Evolutionary conservation across 1,284 basidiomycete species (phyloP), one percentile per base, ranked within the genome.

Genomic region (Cutaneotrichosporon dermatis): DNA sequence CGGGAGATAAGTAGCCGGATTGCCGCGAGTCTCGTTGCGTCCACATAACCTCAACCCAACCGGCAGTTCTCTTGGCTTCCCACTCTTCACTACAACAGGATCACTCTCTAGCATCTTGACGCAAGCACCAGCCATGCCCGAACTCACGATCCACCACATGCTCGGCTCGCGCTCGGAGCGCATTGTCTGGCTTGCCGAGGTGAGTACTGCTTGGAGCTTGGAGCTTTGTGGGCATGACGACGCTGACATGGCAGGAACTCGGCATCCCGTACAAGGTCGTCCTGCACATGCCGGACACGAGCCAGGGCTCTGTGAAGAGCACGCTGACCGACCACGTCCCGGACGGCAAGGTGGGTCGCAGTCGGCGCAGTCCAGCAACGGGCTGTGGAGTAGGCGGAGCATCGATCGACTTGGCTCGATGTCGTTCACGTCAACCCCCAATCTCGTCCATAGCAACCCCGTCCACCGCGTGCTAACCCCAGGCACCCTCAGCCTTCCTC

Each of bases 131-230:
- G 25, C 46, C 37, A 74, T 72, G 72, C 34, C 69, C 12, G 16
- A 67, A n/a, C 70, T 75, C 61, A 65, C 62, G 12, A 59, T 74
- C 11, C 73, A 76, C 57, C 75, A 76, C 65, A 66, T 76, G 55
- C 68, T 72, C 56, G 49, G 52, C 35, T 75, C 72, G n/a, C 64
- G 73, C 44, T 74, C 73, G 4, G 69, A 71, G 35, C 61, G 74
- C 44, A 65, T 75, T 40, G 73, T 58, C n/a, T 61, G 59, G 64
- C 35, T 66, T 16, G 57, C 59, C 42, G 62, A 64, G 55, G 73
- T 73, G 54, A 61, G 70, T 66, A 25, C 25, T 25, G 25, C 25
- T 25, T 25, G 25, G 25, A 25, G 25, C 25, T 25, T 25, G 25
- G 25, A 12, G 39, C 39, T 40, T 40, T 40, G 62, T 11, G 9